Conservation (phyloP, 768 basidiomycete genomes). For the Naganishia friedmannii region DNA sequence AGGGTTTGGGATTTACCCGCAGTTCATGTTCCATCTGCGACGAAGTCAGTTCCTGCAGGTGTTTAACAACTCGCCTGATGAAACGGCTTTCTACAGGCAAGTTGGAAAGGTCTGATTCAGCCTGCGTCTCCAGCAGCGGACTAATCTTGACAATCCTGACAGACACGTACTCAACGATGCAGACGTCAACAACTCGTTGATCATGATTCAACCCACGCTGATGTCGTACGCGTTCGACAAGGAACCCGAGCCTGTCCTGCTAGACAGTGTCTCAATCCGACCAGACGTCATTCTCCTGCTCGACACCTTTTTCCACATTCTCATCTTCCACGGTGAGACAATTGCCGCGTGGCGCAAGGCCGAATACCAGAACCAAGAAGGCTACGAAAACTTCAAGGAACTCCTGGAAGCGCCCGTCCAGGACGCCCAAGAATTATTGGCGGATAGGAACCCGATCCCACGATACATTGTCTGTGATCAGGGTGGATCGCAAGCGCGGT, state of each 20-base stretch:
- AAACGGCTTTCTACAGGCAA: conserved; percentile 95
- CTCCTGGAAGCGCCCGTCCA: conserved; percentile 77
- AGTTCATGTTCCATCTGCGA: conserved; percentile 99
- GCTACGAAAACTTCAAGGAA: conserved; percentile 97
- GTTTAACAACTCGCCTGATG: conserved; percentile 99
- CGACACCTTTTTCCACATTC: conserved; percentile 99
- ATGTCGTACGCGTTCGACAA: conserved; percentile 95
- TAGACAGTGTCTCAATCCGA: conserved; percentile 97
- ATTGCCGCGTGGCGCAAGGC: conserved; percentile 97
- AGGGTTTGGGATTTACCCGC: conserved; percentile 98
- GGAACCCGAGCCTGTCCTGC: conserved; percentile 84
- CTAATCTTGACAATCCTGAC: neutral
- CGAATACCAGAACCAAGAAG: conserved; percentile 97
- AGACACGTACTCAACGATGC: conserved; percentile 94
- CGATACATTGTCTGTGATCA: conserved; percentile 98
- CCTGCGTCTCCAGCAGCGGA: neutral
- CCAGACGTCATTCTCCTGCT: conserved; percentile 92
- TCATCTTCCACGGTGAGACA: conserved; percentile 98
- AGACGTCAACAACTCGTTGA: conserved; percentile 97
- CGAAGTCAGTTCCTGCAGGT: conserved; percentile 98
- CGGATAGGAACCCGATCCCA: conserved; percentile 93
- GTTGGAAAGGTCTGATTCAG: conserved; percentile 38
- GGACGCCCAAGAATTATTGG: conserved; percentile 91
- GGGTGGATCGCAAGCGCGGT: conserved; percentile 95
- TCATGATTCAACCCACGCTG: conserved; percentile 99